Conservation (phyloP, 2,329 filamentous ascomycete species). For the Tolypocladium ophioglossoides region DNA sequence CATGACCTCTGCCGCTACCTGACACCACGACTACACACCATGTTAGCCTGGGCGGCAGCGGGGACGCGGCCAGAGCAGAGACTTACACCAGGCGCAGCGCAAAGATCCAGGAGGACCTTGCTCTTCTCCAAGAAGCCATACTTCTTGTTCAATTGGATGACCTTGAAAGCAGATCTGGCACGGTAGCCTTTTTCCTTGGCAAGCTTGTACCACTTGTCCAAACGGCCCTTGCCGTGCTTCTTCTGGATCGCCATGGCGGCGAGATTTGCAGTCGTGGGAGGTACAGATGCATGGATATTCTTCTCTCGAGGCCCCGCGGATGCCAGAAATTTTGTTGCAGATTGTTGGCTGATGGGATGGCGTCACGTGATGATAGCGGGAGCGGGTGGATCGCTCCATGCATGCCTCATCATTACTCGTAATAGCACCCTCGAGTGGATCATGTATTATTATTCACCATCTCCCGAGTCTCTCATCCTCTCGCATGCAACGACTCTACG, state of each 20-base stretch:
- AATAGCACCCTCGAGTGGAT: not conserved
- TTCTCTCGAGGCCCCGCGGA: constrained; percentile 9
- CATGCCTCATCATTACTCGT: not conserved
- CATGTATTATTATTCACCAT: not conserved
- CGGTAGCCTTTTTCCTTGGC: constrained; percentile 98
- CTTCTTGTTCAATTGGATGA: constrained; percentile 98
- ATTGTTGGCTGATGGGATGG: constrained; percentile 13
- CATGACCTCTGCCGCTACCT: constrained; percentile 94
- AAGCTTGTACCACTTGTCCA: constrained; percentile 98
- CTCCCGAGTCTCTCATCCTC: not conserved
- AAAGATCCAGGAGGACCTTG: constrained; percentile 93
- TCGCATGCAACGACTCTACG: not conserved
- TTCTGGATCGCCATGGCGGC: constrained; percentile 84
- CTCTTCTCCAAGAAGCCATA: constrained; percentile 97
- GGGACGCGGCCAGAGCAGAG: not conserved
- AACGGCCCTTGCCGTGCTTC: constrained; percentile 96
- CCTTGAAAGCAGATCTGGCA: constrained; percentile 91
- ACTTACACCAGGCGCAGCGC: constrained; percentile 81
- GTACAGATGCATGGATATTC: not conserved
- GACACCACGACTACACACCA: constrained; percentile 67
- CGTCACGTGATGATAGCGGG: constrained; percentile 23
- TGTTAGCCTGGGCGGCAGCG: not conserved
- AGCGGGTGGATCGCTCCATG: not conserved
- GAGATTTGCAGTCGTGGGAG: constrained; percentile 1
- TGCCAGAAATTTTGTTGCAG: constrained; percentile 23